Evolutionary conservation across 371 early-diverging fungal species (phyloP), one percentile per base, ranked within the genome.

Genomic region (Umbelopsis sp.): DNA sequence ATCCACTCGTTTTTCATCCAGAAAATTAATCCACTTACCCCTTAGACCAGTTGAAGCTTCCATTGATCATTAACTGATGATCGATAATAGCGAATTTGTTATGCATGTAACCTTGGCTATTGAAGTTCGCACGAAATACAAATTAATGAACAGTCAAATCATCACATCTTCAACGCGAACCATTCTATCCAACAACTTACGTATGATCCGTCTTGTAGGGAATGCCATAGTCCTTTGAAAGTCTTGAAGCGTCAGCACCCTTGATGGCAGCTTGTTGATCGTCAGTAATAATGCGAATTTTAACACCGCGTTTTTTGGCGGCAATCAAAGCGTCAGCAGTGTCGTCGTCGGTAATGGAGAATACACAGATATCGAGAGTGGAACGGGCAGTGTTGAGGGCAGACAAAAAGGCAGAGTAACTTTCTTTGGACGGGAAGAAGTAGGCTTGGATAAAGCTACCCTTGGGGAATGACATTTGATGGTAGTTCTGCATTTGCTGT

Each of bases 401-500:
- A 25, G 83, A 77, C 45, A 86, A 66, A 50, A 90, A 81, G 12
- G 84, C 81, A 81, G 81, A 72, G 68, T 88, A 90, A 72, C 89
- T 88, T 29, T 85, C 81, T 70, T 88, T 85, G 12, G 87, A 87
- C 8, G 89, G 90, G 73, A 90, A 90, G 74, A 90, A 90, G 75
- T 80, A 86, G 6, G 90, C 63, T 50, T 74, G 68, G 25, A 72
- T 76, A 69, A 76, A 83, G 32, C 74, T 77, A 22, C 79, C 81
- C 11, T 74, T 65, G 6, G 52, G 22, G 44, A 63, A 24, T 22
- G 48, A 51, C 4, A 22, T 62, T 37, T 57, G 25, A 35, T 57
- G 25, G 29, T 66, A 44, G 14, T 35, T 29, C n/a, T 57, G 35
- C 16, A 57, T 57, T 35, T 57, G 32, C 35, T 57, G 57, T 35